Evolutionary conservation across 805 yeast species (phyloP).

Genomic region (Candida maesae): DNA sequence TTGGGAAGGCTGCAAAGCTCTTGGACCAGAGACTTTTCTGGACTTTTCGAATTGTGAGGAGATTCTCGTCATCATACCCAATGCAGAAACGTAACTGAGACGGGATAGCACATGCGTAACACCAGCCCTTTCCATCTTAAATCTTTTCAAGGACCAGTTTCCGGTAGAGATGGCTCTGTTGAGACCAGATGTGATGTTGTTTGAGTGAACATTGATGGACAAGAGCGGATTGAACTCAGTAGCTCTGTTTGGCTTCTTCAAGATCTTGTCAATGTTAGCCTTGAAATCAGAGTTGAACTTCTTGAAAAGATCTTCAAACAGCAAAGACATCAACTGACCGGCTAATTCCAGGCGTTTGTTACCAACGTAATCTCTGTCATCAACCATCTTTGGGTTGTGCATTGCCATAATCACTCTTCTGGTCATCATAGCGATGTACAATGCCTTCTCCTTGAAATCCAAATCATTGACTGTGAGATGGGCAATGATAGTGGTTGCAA

Average conservation of each 20-base stretch:
- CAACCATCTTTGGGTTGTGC: conserved; percentile 92
- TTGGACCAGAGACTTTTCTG: conserved; percentile 96
- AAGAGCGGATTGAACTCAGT: conserved; percentile 92
- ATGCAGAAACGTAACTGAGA: conserved; percentile 86
- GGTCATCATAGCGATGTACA: conserved; percentile 94
- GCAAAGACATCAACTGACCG: conserved; percentile 91
- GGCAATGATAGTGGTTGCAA: conserved; percentile 94
- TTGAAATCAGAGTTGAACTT: conserved; percentile 94
- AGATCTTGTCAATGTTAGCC: conserved; percentile 87
- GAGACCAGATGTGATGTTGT: conserved; percentile 89
- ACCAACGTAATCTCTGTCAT: conserved; percentile 98
- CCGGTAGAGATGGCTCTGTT: conserved; percentile 98
- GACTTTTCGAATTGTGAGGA: conserved; percentile 99
- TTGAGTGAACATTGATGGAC: conserved; percentile 86
- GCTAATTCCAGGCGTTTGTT: conserved; percentile 96
- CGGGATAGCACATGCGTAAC: conserved; percentile 95
- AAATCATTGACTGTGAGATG: conserved; percentile 82
- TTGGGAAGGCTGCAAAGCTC: conserved; percentile 98
- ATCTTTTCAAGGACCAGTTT: conserved; percentile 97
- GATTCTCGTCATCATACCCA: conserved; percentile 99
- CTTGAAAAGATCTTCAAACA: conserved; percentile 95
- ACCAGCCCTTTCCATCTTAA: conserved; percentile 99
- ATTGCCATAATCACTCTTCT: conserved; percentile 94
- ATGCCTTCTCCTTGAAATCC: conserved; percentile 90
- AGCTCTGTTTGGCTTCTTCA: conserved; percentile 91